Evolutionary conservation across 106 monocot species (phyloP).

Genomic region (Dendrobium huoshanense): DNA sequence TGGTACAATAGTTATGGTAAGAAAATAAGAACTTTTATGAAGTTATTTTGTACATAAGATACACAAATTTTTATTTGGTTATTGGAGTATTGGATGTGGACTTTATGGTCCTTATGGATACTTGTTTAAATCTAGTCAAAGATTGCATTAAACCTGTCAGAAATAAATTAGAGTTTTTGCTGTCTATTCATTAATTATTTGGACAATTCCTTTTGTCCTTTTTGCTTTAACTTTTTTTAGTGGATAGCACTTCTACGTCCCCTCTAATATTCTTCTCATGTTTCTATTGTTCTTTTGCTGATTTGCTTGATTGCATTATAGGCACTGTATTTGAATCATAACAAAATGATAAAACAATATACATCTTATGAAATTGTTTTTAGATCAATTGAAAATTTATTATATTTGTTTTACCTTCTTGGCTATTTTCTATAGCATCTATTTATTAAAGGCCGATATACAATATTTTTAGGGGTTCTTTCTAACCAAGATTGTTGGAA

Average conservation of each 20-base stretch:
- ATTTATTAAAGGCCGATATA: background rate
- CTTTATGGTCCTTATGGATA: too few species aligned
- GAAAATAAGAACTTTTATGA: background rate
- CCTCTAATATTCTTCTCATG: background rate
- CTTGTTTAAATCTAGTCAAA: background rate
- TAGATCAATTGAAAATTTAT: background rate
- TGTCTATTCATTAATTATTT: background rate
- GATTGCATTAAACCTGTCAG: background rate
- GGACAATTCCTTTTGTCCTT: background rate
- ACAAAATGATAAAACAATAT: background rate
- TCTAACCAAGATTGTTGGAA: slow-evolving; percentile 63
- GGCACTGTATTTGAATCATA: background rate
- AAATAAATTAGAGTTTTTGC: background rate
- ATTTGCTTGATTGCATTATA: background rate
- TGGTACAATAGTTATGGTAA: too few species aligned
- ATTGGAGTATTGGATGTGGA: background rate
- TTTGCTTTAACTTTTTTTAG: background rate
- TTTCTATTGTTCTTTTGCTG: background rate
- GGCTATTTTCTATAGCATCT: background rate
- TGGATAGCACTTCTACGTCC: background rate
- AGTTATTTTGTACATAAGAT: background rate
- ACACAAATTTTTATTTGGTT: background rate
- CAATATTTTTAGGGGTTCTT: slow-evolving; percentile 40
- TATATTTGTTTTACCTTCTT: background rate
- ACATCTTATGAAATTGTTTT: background rate